Evolutionary conservation across 1,284 basidiomycete species (phyloP).

Genomic region (Caloboletus inedulis): DNA sequence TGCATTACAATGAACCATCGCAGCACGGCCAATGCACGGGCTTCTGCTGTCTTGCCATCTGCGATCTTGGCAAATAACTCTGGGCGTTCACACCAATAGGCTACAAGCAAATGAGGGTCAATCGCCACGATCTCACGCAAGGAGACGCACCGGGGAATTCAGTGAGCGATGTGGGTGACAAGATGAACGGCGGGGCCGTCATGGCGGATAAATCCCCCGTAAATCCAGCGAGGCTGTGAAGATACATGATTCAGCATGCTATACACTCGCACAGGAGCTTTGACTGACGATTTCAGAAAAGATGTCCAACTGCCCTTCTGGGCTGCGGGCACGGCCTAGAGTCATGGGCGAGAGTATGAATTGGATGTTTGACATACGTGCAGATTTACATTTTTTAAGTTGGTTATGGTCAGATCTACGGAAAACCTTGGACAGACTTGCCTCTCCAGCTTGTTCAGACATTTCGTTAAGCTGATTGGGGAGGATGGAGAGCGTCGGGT

Average conservation of each 20-base stretch:
- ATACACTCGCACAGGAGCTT: neutral
- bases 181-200: conserved; percentile 93
- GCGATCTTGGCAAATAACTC: conserved; percentile 82
- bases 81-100: conserved; percentile 92
- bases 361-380: conserved; percentile 34
- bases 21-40: conserved; percentile 72
- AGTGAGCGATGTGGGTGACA: conserved; percentile 80
- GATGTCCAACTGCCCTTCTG: conserved; percentile 76
- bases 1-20: conserved; percentile 83
- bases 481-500: too few species aligned
- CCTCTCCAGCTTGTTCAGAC: conserved; percentile 45
- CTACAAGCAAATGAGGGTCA: conserved; percentile 36
- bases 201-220: conserved; percentile 92
- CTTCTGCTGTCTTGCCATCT: conserved; percentile 68
- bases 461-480: conserved; percentile 21
- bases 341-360: conserved; percentile 24
- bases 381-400: conserved; percentile 30
- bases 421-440: conserved; percentile 30
- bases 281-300: conserved; percentile 76
- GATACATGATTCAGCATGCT: conserved; percentile 11
- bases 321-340: conserved; percentile 67
- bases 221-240: conserved; percentile 68
- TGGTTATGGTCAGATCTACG: conserved; percentile 32
- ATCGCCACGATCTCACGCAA: neutral
- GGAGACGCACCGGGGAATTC: conserved; percentile 79